Evolutionary conservation across 1,139 yeast genomes (phyloP), one percentile per base, ranked within the genome.

Genomic region (Pichia sp.): DNA sequence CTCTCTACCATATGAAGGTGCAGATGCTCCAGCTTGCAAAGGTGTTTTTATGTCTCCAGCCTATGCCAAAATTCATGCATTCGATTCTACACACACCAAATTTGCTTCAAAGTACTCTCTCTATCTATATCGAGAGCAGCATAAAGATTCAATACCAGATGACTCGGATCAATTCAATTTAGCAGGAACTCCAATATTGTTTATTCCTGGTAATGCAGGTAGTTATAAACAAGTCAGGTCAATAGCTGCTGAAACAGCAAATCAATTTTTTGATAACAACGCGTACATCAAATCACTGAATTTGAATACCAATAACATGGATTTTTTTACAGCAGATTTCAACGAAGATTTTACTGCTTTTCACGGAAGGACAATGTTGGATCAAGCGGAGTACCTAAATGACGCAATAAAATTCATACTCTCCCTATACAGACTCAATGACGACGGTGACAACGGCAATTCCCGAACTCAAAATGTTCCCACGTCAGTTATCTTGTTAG

Each of bases 141-240:
- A 82, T 1, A 75, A 81, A 57, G 99, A 93, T 67, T 73, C 74
- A 2, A 75, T 52, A 82, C 88, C 43, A 7, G 66, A 72, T 16
- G 67, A 68, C n/a, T 67, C 70, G 30, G 71, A 73, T 13, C 48
- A 70, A 10, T 66, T 73, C 15, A 70, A 70, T 10, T 68, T 86
- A 38, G 78, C 77, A 51, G 99, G 98, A 0, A 78, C 86, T 1
- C 99, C 99, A 0, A 90, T 89, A 1, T 72, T 95, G 23, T 95
- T 95, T 67, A 87, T 95, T 43, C 99, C 99, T 0, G 99, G 99
- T 0, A 95, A 95, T 67, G 99, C 99, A 0, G 99, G 99, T 1
- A 87, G 95, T 60, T 90, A 83, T 69, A 81, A 84, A 61, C 99
- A 95, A 70, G 96, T 82, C 8, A 75, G 99, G 54, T 87, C 97